Evolutionary conservation across 129 eudicot species (phyloP).

Genomic region (Lonicera japonica): DNA sequence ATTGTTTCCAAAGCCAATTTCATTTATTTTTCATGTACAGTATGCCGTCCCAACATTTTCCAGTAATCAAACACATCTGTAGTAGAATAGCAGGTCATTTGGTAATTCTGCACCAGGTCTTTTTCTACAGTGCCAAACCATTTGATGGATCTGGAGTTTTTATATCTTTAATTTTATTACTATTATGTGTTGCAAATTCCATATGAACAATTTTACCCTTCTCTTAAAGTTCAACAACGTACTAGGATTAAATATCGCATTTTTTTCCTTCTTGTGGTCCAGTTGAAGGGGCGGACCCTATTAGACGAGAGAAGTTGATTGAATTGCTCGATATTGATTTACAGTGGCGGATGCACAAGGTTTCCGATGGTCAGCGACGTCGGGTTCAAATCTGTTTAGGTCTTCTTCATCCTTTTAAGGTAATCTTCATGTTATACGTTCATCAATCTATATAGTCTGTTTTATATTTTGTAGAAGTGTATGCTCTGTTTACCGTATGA

Average conservation of each 20-base stretch:
- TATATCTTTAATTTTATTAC: no score
- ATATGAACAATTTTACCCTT: background rate
- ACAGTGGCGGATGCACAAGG: slow-evolving; percentile 98
- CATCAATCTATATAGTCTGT: background rate
- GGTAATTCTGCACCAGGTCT: no score
- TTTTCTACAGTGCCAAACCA: no score
- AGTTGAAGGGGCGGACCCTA: slow-evolving; percentile 93
- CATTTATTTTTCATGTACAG: no score
- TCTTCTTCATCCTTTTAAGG: slow-evolving; percentile 97
- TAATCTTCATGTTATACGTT: slow-evolving; percentile 6
- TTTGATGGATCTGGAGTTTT: background rate
- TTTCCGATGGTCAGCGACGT: slow-evolving; percentile 96
- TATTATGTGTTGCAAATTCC: background rate
- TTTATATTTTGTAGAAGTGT: no score
- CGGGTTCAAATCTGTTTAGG: slow-evolving; percentile 98
- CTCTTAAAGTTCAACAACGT: background rate
- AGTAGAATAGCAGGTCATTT: no score
- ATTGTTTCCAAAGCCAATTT: no score
- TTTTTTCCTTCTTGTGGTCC: slow-evolving; percentile 12
- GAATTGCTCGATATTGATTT: slow-evolving; percentile 90
- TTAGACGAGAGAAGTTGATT: slow-evolving; percentile 79
- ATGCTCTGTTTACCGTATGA: no score
- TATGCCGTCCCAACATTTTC: no score
- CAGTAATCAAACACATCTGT: no score
- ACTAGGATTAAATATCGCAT: background rate